Evolutionary conservation across 805 yeast species (phyloP).

Genomic region (Ogataea populi-albae): DNA sequence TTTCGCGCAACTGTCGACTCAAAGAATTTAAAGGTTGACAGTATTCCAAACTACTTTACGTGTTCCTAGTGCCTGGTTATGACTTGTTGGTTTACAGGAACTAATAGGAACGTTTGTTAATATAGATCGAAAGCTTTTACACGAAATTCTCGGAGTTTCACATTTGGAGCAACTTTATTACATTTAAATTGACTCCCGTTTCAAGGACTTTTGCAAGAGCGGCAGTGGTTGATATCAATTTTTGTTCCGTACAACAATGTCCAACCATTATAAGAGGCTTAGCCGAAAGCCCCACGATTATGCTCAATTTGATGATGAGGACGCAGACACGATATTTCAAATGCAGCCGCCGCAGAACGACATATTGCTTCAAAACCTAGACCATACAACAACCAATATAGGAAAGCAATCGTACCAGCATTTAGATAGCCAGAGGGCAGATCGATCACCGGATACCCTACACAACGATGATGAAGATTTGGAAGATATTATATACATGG

Average conservation of each 20-base stretch:
- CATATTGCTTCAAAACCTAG: conserved; percentile 9
- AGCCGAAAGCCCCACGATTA: conserved; percentile 7
- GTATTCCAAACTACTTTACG: too few relatives aligned
- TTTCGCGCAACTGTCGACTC: too few relatives aligned
- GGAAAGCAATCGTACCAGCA: conserved; percentile 10
- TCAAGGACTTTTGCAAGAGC: too few relatives aligned
- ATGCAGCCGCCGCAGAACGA: conserved; percentile 6
- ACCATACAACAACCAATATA: conserved; percentile 3
- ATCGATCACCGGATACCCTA: neutral
- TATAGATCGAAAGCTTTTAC: too few relatives aligned
- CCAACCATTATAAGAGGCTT: conserved; percentile 16
- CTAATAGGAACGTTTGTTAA: too few relatives aligned
- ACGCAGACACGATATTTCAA: conserved; percentile 13
- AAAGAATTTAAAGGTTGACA: too few relatives aligned
- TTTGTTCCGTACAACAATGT: conserved; percentile 11
- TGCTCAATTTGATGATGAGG: conserved; percentile 12
- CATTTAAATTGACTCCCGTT: too few relatives aligned
- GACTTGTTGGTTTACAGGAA: too few relatives aligned
- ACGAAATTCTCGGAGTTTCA: too few relatives aligned
- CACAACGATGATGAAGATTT: conserved; percentile 2
- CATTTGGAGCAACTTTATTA: too few relatives aligned
- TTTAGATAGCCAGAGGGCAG: conserved; percentile 5
- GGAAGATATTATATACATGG: conserved; percentile 10
- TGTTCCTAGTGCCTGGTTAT: too few relatives aligned
- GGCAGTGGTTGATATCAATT: too few relatives aligned